A percentile compares a stretch with the other conserved stretches of the same genome.
These are phyloP conservation scores for Jaltomata sinuosa DNA, from an alignment of 257 asterid species.

Conservation along the genomic window DNA sequence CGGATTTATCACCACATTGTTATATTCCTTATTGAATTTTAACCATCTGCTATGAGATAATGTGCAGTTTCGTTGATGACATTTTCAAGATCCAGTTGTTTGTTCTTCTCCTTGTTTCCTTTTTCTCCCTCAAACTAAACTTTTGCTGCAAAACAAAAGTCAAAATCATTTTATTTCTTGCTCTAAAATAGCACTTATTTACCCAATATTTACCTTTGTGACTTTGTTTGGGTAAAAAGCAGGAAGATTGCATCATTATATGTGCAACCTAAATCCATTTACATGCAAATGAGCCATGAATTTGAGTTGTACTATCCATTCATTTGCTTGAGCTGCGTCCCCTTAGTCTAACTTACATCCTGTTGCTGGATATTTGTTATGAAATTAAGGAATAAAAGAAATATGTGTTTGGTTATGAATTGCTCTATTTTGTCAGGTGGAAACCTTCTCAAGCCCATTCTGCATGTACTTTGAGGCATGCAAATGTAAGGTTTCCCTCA, in stretches of 20 bases:
- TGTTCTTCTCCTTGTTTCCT: neutral
- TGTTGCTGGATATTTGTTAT: neutral
- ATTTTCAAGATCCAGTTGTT: neutral
- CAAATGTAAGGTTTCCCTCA: neutral
- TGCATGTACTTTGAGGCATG: neutral
- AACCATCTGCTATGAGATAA: neutral
- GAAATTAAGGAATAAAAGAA: neutral
- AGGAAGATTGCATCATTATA: neutral
- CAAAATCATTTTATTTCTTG: neutral
- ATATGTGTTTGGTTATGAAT: neutral
- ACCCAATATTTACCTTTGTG: neutral
- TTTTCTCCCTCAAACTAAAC: neutral
- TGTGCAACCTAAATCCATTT: neutral
- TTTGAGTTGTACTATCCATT: neutral
- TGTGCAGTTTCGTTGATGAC: neutral
- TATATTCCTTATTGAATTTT: neutral
- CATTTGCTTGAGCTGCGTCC: neutral
- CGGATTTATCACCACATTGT: neutral
- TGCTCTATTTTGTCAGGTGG: neutral
- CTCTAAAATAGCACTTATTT: neutral
- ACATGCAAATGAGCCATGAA: neutral
- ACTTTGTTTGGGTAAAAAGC: neutral
- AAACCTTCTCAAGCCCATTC: conserved; percentile 7
- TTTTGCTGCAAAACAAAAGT: neutral
- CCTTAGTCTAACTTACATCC: neutral